Evolutionary conservation across 2,329 filamentous ascomycete species (phyloP), one percentile per base, ranked within the genome.

Genomic region (Aspergillus uvarum): DNA sequence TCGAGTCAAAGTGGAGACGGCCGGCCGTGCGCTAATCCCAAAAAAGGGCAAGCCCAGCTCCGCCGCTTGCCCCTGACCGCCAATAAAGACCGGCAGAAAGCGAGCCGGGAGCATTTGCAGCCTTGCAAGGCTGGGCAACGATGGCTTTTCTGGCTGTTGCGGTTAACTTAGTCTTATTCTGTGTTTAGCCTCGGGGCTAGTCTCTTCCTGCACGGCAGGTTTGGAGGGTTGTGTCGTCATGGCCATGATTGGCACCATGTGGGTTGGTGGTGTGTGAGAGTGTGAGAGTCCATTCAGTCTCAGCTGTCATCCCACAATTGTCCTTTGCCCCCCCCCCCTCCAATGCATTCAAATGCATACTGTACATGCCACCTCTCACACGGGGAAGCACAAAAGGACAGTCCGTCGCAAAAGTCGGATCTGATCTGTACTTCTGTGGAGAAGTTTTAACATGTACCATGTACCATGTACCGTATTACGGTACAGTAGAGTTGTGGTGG

Each of bases 51-150:
- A 19, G 38, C 3, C 1, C 6, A 35, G 11, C 5, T 19, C 38
- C 16, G 38, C 38, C 10, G 3, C 8, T 7, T 1, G 5, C 38
- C 14, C 5, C 42, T 54, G 32, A 47, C 44, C 26, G 26, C 53
- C 54, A 58, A 54, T 61, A 6, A 54, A 21, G 19, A 14, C 32
- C 29, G 44, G 22, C 49, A 58, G 42, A 26, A 53, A 24, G 4
- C 44, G 16, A 42, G 21, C 21, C 54, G 31, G 31, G 31, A 8
- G 11, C 32, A 35, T 65, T 64, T 58, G 65, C 64, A 62, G 65
- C 65, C 65, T 63, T 64, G 65, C 65, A 66, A 61, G 63, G 64
- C 65, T 65, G 63, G 63, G 61, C 59, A 56, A 47, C 12, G 29
- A 42, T 31, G 54, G n/a, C 35, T 60, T 29, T 29, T 29, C 26